Percentiles rank a stretch among this genome's conserved stretches.
phyloP scores from a whole-genome alignment of 2,329 filamentous ascomycete species.

The Penicillium sp. region DNA sequence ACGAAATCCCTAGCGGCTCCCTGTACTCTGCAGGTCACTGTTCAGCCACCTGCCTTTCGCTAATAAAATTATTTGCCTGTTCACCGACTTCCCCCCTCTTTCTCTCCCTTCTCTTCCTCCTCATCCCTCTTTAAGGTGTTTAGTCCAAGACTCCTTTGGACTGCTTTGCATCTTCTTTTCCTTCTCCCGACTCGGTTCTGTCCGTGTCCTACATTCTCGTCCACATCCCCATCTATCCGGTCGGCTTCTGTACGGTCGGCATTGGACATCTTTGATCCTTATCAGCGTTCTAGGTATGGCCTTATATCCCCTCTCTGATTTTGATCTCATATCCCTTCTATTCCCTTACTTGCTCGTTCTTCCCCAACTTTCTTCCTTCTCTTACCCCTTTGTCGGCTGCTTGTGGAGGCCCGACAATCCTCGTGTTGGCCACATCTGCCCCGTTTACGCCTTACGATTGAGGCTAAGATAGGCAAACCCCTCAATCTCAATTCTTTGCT shows the following conservation, averaged over 20 bases:
- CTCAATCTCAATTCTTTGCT: constrained; percentile 8
- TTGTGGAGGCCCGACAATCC: constrained; percentile 1
- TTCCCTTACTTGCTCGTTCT: not conserved
- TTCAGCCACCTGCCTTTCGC: constrained; percentile 18
- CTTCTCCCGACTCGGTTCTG: not conserved
- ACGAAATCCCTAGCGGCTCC: constrained; percentile 1
- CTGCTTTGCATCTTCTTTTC: constrained; percentile 1
- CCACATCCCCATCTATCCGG: constrained; percentile 5
- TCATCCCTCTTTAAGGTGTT: constrained; percentile 18
- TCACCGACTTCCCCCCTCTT: constrained; percentile 25
- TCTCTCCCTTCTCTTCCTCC: constrained; percentile 13
- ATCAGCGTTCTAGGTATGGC: constrained; percentile 4
- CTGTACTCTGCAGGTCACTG: constrained; percentile 8
- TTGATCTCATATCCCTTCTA: not conserved
- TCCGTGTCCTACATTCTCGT: not conserved
- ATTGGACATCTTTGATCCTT: constrained; percentile 12
- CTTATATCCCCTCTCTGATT: not conserved
- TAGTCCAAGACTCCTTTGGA: constrained; percentile 27
- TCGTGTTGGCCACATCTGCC: constrained; percentile 11
- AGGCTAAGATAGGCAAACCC: constrained; percentile 17
- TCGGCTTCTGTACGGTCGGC: constrained; percentile 17
- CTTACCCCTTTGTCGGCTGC: constrained; percentile 6
- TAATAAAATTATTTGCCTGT: constrained; percentile 20
- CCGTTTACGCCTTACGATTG: constrained; percentile 15
- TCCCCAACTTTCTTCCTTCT: not conserved